phyloP scores from a whole-genome alignment of 768 basidiomycete species.

The Mycena sanguinolenta region DNA sequence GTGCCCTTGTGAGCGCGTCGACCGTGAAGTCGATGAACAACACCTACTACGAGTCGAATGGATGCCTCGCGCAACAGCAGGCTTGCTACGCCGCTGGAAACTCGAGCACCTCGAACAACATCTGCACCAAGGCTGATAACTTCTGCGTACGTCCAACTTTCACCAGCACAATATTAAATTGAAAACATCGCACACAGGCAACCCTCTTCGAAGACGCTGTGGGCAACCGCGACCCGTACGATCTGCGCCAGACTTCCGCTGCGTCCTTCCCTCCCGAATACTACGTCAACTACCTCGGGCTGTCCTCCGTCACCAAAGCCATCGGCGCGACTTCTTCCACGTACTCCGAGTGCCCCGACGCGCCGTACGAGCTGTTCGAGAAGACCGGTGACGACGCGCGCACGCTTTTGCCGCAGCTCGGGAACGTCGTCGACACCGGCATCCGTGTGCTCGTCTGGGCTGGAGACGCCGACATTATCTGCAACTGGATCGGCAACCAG shows the following conservation, averaged over 20 bases:
- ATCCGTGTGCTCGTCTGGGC: slow-evolving; percentile 62
- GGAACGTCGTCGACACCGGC: slow-evolving; percentile 57
- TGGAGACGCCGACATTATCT: slow-evolving; percentile 64
- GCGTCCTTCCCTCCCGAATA: slow-evolving; percentile 69
- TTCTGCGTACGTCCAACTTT: slow-evolving; percentile 62
- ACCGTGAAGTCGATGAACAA: slow-evolving; percentile 60
- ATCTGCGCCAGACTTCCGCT: slow-evolving; percentile 68
- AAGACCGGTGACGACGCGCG: slow-evolving; percentile 75
- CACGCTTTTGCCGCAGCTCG: slow-evolving; percentile 63
- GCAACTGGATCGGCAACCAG: slow-evolving; percentile 62
- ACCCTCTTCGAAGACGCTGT: slow-evolving; percentile 61
- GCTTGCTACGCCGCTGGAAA: slow-evolving; percentile 70
- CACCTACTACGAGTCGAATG: slow-evolving; percentile 60
- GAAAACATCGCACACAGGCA: not conserved
- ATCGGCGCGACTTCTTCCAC: not conserved
- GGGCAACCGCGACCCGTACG: slow-evolving; percentile 65
- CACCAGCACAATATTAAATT: not conserved
- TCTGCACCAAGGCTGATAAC: slow-evolving; percentile 64
- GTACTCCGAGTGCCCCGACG: slow-evolving; percentile 58
- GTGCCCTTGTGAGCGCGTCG: slow-evolving; percentile 63
- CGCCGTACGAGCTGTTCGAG: slow-evolving; percentile 57
- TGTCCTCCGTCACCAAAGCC: not conserved
- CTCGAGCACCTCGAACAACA: slow-evolving; percentile 55
- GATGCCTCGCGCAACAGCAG: slow-evolving; percentile 68
- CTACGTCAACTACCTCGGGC: slow-evolving; percentile 57